A percentile compares a stretch with the other conserved stretches of the same genome.
These are phyloP conservation scores for Mytilinidion resinicola DNA, from an alignment of 495 filamentous ascomycete species.

Conservation along the genomic window DNA sequence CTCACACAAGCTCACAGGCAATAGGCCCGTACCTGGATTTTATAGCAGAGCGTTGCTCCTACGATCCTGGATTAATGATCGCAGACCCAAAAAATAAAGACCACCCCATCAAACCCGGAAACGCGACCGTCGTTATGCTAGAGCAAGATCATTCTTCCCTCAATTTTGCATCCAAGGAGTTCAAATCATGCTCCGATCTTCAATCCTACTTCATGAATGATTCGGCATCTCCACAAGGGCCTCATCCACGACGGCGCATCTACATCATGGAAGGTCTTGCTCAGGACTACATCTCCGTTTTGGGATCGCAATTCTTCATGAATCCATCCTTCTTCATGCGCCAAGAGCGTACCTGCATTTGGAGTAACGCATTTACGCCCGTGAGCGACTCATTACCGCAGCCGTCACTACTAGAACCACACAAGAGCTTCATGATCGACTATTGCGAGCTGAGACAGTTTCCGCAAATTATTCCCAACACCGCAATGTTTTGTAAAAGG, in stretches of 20 bases:
- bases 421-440: conserved; percentile 17
- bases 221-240: no score
- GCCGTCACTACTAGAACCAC: conserved; percentile 15
- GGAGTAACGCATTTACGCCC: conserved; percentile 25
- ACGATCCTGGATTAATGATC: neutral
- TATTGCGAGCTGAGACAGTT: conserved; percentile 26
- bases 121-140: neutral
- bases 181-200: neutral
- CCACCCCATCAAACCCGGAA: neutral
- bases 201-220: neutral
- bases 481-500: conserved; percentile 12
- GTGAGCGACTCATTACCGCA: conserved; percentile 24
- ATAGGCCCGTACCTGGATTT: neutral
- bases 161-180: neutral
- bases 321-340: conserved; percentile 22
- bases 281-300: conserved; percentile 17
- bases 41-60: neutral
- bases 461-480: neutral
- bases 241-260: conserved; percentile 2
- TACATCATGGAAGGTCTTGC: conserved; percentile 27
- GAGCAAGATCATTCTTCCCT: neutral
- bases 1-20: neutral
- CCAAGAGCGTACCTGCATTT: conserved; percentile 24
- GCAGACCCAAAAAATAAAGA: conserved; percentile 1
- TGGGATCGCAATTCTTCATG: conserved; percentile 25